Evolutionary conservation across 176 grass and related monocot genomes (phyloP).

Genomic region (Pharus latifolius): DNA sequence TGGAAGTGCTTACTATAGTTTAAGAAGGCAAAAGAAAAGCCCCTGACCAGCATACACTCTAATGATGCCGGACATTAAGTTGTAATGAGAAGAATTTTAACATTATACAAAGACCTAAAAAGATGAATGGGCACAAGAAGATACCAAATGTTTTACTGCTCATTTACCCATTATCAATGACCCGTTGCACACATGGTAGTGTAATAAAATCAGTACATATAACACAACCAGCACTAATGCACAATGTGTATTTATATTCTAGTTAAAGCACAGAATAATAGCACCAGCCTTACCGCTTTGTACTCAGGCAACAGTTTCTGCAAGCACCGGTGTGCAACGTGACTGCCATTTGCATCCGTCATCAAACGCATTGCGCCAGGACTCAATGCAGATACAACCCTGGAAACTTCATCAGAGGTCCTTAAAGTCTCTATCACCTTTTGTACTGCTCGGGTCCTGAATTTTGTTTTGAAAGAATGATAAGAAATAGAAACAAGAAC

Average conservation of each 20-base stretch:
- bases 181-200: not conserved
- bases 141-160: not conserved
- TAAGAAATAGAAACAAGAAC: constrained; percentile 9
- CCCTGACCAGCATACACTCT: not conserved
- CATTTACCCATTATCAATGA: not conserved
- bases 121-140: not conserved
- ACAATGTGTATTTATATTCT: not conserved
- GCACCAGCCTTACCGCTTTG: constrained; percentile 32
- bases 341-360: constrained; percentile 65
- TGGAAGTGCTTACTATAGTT: not conserved
- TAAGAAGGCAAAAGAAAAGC: not conserved
- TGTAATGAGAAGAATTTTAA: not conserved
- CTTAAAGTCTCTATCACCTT: constrained; percentile 71
- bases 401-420: constrained; percentile 26
- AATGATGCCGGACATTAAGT: not conserved
- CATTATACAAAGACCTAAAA: not conserved
- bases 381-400: constrained; percentile 48
- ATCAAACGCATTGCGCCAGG: constrained; percentile 46
- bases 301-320: constrained; percentile 46
- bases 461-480: constrained; percentile 2
- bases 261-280: constrained; percentile 12
- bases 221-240: not conserved
- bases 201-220: too few species aligned
- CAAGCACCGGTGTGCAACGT: constrained; percentile 57
- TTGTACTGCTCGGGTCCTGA: constrained; percentile 71